Base-by-base conservation (phyloP, 805 yeast genomes). In the Candida tallmaniae region DNA sequence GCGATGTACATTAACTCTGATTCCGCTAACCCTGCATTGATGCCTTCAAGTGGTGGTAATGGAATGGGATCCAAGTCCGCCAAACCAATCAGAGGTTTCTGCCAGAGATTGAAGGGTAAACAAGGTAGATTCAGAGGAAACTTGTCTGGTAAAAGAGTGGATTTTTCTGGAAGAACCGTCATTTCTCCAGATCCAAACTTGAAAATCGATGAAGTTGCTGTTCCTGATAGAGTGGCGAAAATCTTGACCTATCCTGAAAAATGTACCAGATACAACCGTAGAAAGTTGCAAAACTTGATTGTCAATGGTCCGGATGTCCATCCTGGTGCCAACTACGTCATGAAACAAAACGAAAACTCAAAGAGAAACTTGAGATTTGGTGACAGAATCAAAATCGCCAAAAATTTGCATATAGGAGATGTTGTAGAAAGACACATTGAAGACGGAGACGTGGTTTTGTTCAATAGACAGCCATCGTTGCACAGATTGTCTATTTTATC, bases 71-170 rank as follows among this genome's bases (percentile, higher is more conserved):
- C 65, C 7, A 83, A 83, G 48, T 46, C 60, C 18, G 71, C 86
- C 19, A 78, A 79, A 49, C 93, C 93, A 6, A 93, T 93, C 41
- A 71, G 97, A 52, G 99, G 97, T 4, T 79, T 93, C 45, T 93
- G 98, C 59, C 99, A 93, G 67, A 78, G 99, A 54, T 71, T 93
- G 45, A 93, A 93, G 64, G 99, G 99, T 59, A 93, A 93, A 49
- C 97, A 93, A 64, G 99, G 99, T 52, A 82, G 99, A 56, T 94
- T 93, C 67, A 77, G 99, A 70, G 99, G 99, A 47, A 93, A 93
- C 54, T 66, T 93, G 48, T 88, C 97, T 1, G 99, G 99, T 61
- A 93, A 93, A 62, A 84, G 99, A 69, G 99, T 93, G 17, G 99
- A 93, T 61, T 93, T 93, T 56, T 88, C 97, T 0, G 98, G 95